Percentiles rank a stretch among this genome's conserved stretches.
phyloP scores from a whole-genome alignment of 306 rosid genomes.

The Luffa acutangula region DNA sequence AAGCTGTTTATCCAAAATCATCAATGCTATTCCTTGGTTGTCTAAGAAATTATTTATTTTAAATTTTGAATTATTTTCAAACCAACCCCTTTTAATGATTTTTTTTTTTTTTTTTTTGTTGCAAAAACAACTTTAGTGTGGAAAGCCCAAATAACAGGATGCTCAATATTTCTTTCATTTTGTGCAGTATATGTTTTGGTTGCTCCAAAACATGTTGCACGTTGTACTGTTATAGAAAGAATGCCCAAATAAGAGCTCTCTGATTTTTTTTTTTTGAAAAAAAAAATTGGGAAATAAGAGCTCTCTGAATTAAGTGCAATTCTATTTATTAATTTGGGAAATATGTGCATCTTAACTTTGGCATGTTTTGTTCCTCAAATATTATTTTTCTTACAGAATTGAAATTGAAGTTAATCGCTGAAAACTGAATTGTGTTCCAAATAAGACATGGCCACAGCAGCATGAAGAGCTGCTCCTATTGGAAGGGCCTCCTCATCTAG shows the following conservation, averaged over 20 bases:
- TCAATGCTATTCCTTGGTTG: neutral
- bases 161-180: neutral
- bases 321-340: neutral
- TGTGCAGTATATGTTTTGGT: neutral
- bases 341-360: neutral
- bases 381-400: neutral
- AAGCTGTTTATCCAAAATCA: neutral
- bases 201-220: neutral
- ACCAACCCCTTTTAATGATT: neutral
- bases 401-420: neutral
- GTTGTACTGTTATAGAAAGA: neutral
- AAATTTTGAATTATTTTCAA: neutral
- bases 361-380: neutral
- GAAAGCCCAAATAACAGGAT: neutral
- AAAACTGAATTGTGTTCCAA: constrained; percentile 15
- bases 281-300: too few species aligned
- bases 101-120: neutral
- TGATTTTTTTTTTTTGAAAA: too few species aligned
- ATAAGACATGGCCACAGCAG: constrained; percentile 37
- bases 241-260: neutral
- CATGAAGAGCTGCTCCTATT: constrained; percentile 41
- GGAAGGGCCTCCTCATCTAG: constrained; percentile 42
- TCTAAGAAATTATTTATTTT: neutral
- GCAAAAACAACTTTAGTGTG: neutral
- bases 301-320: neutral